Base-by-base conservation (phyloP, 306 rosid species). In the Vicia faba region DNA sequence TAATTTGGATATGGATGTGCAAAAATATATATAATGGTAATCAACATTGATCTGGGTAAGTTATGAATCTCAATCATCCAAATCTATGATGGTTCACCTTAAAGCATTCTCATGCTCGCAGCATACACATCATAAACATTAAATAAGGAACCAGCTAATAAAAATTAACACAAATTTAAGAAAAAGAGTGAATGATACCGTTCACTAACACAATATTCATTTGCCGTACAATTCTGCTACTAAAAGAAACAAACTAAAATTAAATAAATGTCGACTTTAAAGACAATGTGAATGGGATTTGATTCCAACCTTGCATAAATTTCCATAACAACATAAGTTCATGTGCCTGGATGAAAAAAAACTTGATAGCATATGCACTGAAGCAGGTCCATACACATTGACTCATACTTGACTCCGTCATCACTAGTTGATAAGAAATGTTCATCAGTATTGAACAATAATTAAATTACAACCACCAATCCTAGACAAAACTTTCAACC, bases 351-450 rank as follows among this genome's bases (percentile, higher is more conserved):
- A 87, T 69, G 74, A 81, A 82, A 12, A 86, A 44, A 72, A 80
- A 25, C 82, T 86, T 93, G 4, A 82, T 74, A 36, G 83, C 82
- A 85, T 86, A 82, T 35, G 92, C 96, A 75, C 82, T 66, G 75
- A 86, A 40, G 88, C 97, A 93, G 74, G 80, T 79, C 59, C 71
- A 86, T 63, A 86, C 64, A 49, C 96, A 93, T 61, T 81, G 89
- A 70, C 82, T 75, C 87, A 83, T 82, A 31, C 81, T 65, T 61
- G 85, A 82, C 72, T 67, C 87, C 0, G 96, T 86, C 74, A 86
- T 83, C 75, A 86, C 97, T 86, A 84, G 35, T 66, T 70, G 61
- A 76, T 65, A 76, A 73, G 75, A 62, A 36, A 51, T 8, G 29
- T 29, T 73, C 29, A 50, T 75, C 65, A 62, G 48, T n/a, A 7